Evolutionary conservation across 768 basidiomycete genomes (phyloP).

Genomic region (Butyriboletus loyo): DNA sequence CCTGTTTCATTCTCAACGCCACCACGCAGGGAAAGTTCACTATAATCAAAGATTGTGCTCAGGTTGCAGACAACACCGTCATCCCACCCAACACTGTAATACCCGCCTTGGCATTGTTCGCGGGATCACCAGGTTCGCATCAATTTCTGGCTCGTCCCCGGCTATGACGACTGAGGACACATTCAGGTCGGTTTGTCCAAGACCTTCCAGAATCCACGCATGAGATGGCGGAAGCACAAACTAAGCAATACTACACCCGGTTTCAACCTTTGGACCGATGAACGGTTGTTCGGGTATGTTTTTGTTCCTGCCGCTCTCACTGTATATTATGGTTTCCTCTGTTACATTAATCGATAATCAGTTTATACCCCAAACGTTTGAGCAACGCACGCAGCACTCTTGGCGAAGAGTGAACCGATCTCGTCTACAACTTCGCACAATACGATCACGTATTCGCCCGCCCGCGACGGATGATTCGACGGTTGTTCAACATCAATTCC

Average conservation of each 20-base stretch:
- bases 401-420: not conserved
- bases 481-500: not conserved
- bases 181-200: slow-evolving; percentile 70
- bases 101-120: slow-evolving; percentile 80
- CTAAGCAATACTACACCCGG: slow-evolving; percentile 81
- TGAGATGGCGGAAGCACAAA: slow-evolving; percentile 82
- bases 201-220: slow-evolving; percentile 93
- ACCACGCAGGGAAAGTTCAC: slow-evolving; percentile 82
- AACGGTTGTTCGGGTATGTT: not conserved
- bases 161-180: slow-evolving; percentile 1
- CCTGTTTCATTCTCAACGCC: not conserved
- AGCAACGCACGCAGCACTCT: not conserved
- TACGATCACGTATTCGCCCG: not conserved
- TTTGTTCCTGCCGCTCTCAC: not conserved
- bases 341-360: not conserved
- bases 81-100: slow-evolving; percentile 91
- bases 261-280: slow-evolving; percentile 63
- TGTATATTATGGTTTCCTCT: slow-evolving; percentile 3
- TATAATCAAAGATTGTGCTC: slow-evolving; percentile 94
- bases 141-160: not conserved
- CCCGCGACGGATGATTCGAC: not conserved
- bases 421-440: not conserved
- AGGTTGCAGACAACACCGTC: slow-evolving; percentile 85
- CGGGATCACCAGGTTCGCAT: slow-evolving; percentile 81
- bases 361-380: not conserved